Evolutionary conservation across 495 filamentous ascomycete species (phyloP), one percentile per base, ranked within the genome.

Genomic region (Podospora pseudoanserina): DNA sequence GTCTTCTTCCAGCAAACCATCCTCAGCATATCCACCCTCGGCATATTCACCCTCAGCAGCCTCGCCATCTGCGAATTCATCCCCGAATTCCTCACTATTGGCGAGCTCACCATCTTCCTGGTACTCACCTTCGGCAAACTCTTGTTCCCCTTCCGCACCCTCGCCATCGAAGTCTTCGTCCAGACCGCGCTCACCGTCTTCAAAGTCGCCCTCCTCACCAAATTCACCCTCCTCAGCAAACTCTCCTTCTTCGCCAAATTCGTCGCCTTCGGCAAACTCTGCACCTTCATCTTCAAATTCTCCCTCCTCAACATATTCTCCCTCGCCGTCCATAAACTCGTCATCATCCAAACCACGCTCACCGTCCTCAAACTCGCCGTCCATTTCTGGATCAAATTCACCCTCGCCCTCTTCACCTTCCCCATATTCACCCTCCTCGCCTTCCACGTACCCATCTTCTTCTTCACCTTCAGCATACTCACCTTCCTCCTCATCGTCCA

Each of bases 391-490:
- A 18, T 58, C 13, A 49, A 49, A 49, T 11, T 49, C 39, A 1
- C 39, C 61, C 20, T 63, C 34, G 0, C n/a, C 19, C 3, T n/a
- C 15, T 39, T 18, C n/a, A 18, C 39, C 65, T 27, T 49, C 56
- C 9, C 30, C 11, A 15, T 23, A 34, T 5, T 61, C 68, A 20
- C 28, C 60, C 1, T 55, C 67, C 4, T 18, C 53, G 9, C 32
- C 64, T 15, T 70, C 68, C 63, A 54, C 34, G 19, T 55, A 61
- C 19, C 49, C 65, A 5, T 30, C 65, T 11, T 67, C 65, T 2
- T 34, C 67, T n/a, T 65, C 67, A 15, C 15, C 32, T 5, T n/a
- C 57, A 18, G 20, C 58, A 6, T 63, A 49, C 1, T 53, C 59
- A 49, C 63, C 65, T 39, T 66, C 55, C 1, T 65, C 64, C 18